phyloP scores from a whole-genome alignment of 2,329 filamentous ascomycete genomes.

The Colletotrichum sp. region DNA sequence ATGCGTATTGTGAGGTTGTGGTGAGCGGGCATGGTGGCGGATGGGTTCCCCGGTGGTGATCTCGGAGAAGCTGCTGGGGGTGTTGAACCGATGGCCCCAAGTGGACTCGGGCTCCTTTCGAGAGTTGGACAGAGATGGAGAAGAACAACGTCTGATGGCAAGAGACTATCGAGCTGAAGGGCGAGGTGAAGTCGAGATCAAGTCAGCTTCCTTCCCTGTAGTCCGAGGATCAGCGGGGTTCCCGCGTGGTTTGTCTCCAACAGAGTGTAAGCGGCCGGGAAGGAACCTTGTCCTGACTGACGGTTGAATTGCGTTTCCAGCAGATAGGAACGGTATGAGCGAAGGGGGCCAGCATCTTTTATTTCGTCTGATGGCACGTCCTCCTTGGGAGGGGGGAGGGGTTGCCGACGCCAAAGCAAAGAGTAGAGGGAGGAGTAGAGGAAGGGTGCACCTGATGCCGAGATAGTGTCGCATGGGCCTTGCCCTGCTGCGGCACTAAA shows the following conservation, averaged over 20 bases:
- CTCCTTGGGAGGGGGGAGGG: not conserved
- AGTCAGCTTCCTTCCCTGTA: constrained; percentile 10
- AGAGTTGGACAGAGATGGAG: not conserved
- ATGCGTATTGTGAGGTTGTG: constrained; percentile 42
- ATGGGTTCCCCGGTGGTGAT: not conserved
- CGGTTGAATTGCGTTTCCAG: not conserved
- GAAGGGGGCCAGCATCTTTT: not conserved
- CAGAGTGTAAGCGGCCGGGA: not conserved
- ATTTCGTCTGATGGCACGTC: constrained; percentile 18
- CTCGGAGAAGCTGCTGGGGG: not conserved
- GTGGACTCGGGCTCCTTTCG: not conserved
- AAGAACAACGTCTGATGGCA: not conserved
- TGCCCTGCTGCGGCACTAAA: not conserved
- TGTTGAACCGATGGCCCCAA: not conserved
- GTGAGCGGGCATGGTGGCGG: constrained; percentile 23
- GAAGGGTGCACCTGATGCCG: not conserved
- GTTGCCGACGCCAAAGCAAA: not conserved
- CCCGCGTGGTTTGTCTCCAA: not conserved
- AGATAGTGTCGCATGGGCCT: constrained; percentile 1
- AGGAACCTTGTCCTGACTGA: not conserved
- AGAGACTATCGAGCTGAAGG: not conserved
- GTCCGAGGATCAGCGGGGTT: constrained; percentile 2
- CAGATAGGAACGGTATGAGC: not conserved
- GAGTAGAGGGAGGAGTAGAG: not conserved
- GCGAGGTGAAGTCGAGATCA: not conserved